phyloP scores from a whole-genome alignment of 2,329 filamentous ascomycete species.

The Cladorrhinum sp. region DNA sequence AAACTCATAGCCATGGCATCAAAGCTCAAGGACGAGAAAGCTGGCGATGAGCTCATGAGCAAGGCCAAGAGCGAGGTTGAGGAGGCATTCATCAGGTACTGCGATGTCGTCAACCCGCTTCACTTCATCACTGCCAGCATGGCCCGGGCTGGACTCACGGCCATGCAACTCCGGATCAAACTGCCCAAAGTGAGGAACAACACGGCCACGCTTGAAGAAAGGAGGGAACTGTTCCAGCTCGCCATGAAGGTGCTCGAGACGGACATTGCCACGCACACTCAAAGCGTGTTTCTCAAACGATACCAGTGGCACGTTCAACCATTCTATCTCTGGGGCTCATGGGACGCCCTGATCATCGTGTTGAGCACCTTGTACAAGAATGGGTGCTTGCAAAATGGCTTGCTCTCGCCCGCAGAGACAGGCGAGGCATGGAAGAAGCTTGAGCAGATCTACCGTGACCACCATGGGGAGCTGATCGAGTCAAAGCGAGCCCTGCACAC shows the following conservation, averaged over 20 bases:
- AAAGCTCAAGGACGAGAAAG: conserved; percentile 27
- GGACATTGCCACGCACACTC: conserved; percentile 32
- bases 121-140: conserved; percentile 33
- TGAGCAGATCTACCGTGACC: conserved; percentile 30
- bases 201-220: conserved; percentile 27
- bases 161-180: conserved; percentile 26
- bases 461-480: conserved; percentile 29
- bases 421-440: conserved; percentile 29
- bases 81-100: conserved; percentile 42
- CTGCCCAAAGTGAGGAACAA: conserved; percentile 27
- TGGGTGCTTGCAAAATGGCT: conserved; percentile 4
- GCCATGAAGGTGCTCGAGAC: conserved; percentile 38
- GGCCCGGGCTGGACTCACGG: conserved; percentile 29
- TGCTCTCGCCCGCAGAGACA: conserved; percentile 21
- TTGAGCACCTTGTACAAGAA: conserved; percentile 29
- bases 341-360: conserved; percentile 34
- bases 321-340: conserved; percentile 35
- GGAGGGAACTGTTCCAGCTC: conserved; percentile 30
- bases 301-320: conserved; percentile 34
- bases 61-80: conserved; percentile 42
- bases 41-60: conserved; percentile 33
- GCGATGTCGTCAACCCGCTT: conserved; percentile 40
- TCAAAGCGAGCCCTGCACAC: conserved; percentile 30
- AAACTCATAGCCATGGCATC: conserved; percentile 33
- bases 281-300: conserved; percentile 24